Evolutionary conservation across 2,329 filamentous ascomycete species (phyloP), one percentile per base, ranked within the genome.

Genomic region (Neoarthrinium moseri): DNA sequence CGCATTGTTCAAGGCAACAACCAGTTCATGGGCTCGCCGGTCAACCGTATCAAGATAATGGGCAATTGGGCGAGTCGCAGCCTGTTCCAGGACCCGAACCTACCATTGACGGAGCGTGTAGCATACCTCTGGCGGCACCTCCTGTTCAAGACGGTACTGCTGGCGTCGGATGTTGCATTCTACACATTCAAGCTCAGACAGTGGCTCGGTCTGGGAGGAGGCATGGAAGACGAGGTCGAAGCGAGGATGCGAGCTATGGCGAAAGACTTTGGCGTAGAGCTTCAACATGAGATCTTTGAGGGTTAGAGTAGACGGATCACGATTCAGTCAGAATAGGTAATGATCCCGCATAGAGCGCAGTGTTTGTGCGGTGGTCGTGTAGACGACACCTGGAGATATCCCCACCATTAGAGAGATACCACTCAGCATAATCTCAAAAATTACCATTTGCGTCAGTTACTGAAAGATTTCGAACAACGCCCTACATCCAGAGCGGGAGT

Each of bases 191-290:
- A 87, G 69, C 41, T 95, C 6, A 78, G 83, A 54, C 91, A 97
- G 70, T 78, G 81, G 63, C 61, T 96, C 11, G 88, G 89, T 0
- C 66, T 84, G 3, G 90, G 91, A 0, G 78, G 83, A 8, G 91
- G 91, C 0, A 94, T 97, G 87, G 94, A 97, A 64, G 92, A 96
- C 61, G 90, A 92, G 63, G 84, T 97, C 51, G 94, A 97, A 73
- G 79, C 80, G 60, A 80, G 86, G 56, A 95, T 97, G 91, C 85
- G 81, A 67, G 80, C 77, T 47, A 88, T 96, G 75, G 92, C 91
- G 1, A 89, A 87, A 63, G 91, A 95, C 56, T 91, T 94, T 70
- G 94, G 94, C 0, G 82, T 97, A 3, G 91, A 97, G 66, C 69
- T 97, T 54, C 87, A 95, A 62, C 89, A 95, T 64, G 83, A 84